Percentiles rank a stretch among this genome's conserved stretches.
Evolutionary conservation across 768 basidiomycete genomes (phyloP).

Genomic region (Basidioascus undulatus): DNA sequence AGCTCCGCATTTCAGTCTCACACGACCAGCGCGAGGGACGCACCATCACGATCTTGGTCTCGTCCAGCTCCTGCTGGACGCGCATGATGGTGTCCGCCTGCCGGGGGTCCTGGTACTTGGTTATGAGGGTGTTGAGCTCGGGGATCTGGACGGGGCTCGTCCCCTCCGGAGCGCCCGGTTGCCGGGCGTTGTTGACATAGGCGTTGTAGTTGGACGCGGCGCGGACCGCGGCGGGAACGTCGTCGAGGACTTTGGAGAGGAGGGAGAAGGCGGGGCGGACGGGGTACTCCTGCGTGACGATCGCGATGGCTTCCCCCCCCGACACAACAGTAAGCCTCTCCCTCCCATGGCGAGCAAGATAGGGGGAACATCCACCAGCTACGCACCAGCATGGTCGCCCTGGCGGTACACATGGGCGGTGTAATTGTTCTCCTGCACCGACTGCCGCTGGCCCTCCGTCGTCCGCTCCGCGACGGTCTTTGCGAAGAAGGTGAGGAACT

Average conservation of each 20-base stretch:
- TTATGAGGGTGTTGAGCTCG: slow-evolving; percentile 46
- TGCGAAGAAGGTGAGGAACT: slow-evolving; percentile 84
- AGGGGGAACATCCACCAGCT: not conserved
- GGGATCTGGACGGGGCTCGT: slow-evolving; percentile 33
- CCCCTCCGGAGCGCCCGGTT: too few relatives aligned
- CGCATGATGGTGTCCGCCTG: slow-evolving; percentile 97
- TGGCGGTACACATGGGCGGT: slow-evolving; percentile 81
- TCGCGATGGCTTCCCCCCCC: too few relatives aligned
- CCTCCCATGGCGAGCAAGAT: not conserved
- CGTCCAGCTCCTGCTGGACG: slow-evolving; percentile 92
- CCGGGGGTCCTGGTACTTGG: slow-evolving; percentile 87
- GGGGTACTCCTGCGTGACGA: slow-evolving; percentile 94
- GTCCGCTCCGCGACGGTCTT: slow-evolving; percentile 52
- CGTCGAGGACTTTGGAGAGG: slow-evolving; percentile 75
- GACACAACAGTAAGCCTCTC: slow-evolving; percentile 16
- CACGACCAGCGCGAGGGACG: slow-evolving; percentile 15
- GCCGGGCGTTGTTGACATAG: too few relatives aligned
- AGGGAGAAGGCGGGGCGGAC: slow-evolving; percentile 90
- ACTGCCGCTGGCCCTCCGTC: slow-evolving; percentile 65
- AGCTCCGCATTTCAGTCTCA: not conserved
- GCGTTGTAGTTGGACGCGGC: slow-evolving; percentile 23
- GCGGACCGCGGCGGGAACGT: slow-evolving; percentile 37
- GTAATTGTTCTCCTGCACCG: slow-evolving; percentile 79
- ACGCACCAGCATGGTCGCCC: slow-evolving; percentile 57
- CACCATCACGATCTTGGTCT: slow-evolving; percentile 95